Evolutionary conservation across 2,329 filamentous ascomycete genomes (phyloP), one percentile per base, ranked within the genome.

Genomic region (Xylariaceae sp.): DNA sequence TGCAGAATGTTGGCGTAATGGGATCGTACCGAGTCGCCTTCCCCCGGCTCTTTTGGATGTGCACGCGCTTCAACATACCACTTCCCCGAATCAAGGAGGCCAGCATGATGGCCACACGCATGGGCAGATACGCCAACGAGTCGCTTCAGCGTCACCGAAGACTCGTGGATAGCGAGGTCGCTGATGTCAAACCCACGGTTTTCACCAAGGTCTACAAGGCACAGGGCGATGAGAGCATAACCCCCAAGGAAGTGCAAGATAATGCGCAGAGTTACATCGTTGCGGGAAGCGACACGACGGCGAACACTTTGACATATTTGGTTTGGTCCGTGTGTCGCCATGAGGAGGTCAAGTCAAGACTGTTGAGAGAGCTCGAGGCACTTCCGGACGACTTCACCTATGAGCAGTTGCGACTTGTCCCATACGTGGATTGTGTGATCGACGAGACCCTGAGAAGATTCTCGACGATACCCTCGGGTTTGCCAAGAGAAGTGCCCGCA

Each of bases 211-310:
- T 77, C 4, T 72, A 74, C 60, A 67, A 74, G 59, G 72, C 71
- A 2, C 35, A 55, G 11, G 71, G 73, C 5, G 67, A 71, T 9
- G 64, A 68, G 10, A 67, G 61, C 48, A 55, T 69, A 48, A 58
- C 60, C 1, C 54, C 47, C 3, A 30, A 62, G 0, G 67, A 69
- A 44, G 23, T 67, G 8, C 47, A 23, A 1, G 8, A 52, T 23
- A 62, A 67, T 23, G 65, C 65, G 3, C 63, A 63, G 13, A 57
- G 69, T 0, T 80, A 78, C 61, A 82, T 83, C 51, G 39, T 80
- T 2, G 81, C 80, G 1, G 81, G 80, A 1, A 79, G 75, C 47
- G 80, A 83, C 57, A 83, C 81, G 0, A 82, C 80, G 0, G 76
- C 80, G 0, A 72, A 75, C n/a, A 77, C 77, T 0, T 62, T 83